Base-by-base conservation (phyloP, 106 monocot species). In the Alisma plantagoaquatica region DNA sequence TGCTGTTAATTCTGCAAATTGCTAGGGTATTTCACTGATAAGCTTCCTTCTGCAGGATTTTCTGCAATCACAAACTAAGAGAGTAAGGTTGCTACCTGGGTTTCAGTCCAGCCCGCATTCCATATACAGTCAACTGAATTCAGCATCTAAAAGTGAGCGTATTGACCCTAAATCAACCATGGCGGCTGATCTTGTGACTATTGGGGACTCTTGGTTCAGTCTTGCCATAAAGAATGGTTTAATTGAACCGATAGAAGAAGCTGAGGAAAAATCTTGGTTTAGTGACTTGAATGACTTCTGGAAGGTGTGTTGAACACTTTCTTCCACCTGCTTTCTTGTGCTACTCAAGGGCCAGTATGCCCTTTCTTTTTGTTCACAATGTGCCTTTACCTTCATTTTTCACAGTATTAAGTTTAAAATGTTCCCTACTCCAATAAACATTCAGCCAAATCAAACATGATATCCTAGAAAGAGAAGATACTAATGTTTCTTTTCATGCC, bases 181-280 rank as follows among this genome's bases (percentile, higher is more conserved):
- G 96, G 62, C 85, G 33, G 84, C 96, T 62, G 96, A 98, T 76
- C 27, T 82, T 61, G 78, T 98, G 27, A 77, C 96, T 18, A 44
- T 98, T 54, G 96, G 89, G 33, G 96, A 89, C 62, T 85, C 96
- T 12, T 98, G 96, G 96, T 70, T 98, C 12, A 65, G 65, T 53
- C 53, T 28, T 67, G 96, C 89, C 1, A 72, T 98, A 57, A 46
- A 32, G 29, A 73, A 52, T 30, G 70, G 78, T 58, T 74, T 98
- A 49, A 72, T 98, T 33, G 96, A 89, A 31, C 85, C 89, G 41
- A 69, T 98, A 57, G 56, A 70, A 50, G 43, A 74, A 46, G 66
- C 38, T 46, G 71, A 89, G 63, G 81, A 69, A 18, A 78, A 90
- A 50, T 75, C 76, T n/a, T 98, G 96, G 96, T 90, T 77, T 49